Percentiles rank a stretch among this genome's conserved stretches.
phyloP scores from a whole-genome alignment of 2,329 filamentous ascomycete species.

The Sporothrix humicola region DNA sequence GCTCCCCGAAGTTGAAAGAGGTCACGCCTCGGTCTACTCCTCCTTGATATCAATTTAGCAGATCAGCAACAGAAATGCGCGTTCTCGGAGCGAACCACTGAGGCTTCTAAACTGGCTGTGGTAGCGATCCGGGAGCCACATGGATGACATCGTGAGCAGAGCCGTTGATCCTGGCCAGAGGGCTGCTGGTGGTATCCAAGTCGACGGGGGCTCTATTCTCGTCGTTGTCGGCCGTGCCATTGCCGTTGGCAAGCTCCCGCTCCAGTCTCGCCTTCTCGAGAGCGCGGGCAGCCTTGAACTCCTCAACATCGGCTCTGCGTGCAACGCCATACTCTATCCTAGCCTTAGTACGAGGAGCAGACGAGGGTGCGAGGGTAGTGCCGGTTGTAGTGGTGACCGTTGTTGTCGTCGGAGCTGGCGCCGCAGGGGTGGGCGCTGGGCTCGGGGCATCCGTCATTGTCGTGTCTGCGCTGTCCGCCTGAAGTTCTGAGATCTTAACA shows the following conservation, averaged over 20 bases:
- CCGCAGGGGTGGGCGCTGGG: background rate
- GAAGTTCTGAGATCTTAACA: conserved; percentile 4
- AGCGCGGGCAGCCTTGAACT: background rate
- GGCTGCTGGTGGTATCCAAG: background rate
- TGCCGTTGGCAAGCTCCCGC: background rate
- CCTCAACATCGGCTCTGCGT: conserved; percentile 1
- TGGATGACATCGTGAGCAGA: conserved; percentile 22
- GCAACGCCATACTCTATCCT: conserved; percentile 3
- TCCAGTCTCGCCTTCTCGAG: background rate
- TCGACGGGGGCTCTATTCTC: background rate
- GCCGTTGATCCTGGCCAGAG: background rate
- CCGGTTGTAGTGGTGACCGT: background rate
- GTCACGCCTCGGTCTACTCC: background rate
- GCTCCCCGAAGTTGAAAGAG: background rate
- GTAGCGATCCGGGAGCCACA: background rate
- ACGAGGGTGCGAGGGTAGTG: background rate
- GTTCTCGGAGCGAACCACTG: conserved; percentile 7
- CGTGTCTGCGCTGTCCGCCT: background rate
- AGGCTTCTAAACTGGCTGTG: conserved; percentile 21
- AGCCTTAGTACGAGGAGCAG: background rate
- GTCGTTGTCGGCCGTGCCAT: background rate
- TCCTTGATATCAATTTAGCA: background rate
- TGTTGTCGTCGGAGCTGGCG: background rate
- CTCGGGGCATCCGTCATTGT: background rate
- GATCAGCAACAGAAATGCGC: no score